These are phyloP conservation scores for Plasmodium adleri DNA, from an alignment of 169 alveolate species.

Conservation along the genomic window DNA sequence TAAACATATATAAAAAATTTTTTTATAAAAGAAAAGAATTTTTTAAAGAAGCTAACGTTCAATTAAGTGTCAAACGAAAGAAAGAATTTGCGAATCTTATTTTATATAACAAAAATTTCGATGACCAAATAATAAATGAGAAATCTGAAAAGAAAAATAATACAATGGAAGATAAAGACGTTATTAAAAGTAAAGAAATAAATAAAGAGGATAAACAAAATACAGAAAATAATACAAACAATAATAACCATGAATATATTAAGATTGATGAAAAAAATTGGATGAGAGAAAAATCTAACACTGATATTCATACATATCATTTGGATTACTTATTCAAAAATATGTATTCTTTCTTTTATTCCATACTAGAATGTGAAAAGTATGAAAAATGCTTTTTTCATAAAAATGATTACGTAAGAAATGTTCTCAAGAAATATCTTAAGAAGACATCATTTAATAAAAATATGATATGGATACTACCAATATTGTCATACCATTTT, in stretches of 20 bases:
- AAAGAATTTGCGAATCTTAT: conserved; percentile 23
- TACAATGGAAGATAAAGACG: background rate
- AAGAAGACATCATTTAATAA: conserved; percentile 27
- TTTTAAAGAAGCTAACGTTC: background rate
- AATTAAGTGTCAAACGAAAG: conserved; percentile 20
- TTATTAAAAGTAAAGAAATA: background rate
- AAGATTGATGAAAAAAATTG: background rate
- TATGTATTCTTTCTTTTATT: conserved; percentile 29
- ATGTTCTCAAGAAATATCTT: conserved; percentile 18
- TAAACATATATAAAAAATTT: conserved; percentile 30
- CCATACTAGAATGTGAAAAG: conserved; percentile 23
- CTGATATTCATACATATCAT: conserved; percentile 4
- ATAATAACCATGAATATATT: background rate
- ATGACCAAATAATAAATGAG: background rate
- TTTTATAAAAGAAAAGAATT: conserved; percentile 15
- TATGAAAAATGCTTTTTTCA: conserved; percentile 26
- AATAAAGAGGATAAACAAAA: background rate
- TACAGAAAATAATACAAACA: background rate
- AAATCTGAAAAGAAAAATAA: background rate
- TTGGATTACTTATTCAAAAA: conserved; percentile 28
- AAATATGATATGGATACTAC: conserved; percentile 76
- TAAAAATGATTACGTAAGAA: conserved; percentile 12
- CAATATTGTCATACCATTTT: conserved; percentile 50
- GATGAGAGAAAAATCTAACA: too few relatives aligned
- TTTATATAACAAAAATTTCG: conserved; percentile 5